Evolutionary conservation across 768 basidiomycete species (phyloP).

Genomic region (Austroboletus eburneus): DNA sequence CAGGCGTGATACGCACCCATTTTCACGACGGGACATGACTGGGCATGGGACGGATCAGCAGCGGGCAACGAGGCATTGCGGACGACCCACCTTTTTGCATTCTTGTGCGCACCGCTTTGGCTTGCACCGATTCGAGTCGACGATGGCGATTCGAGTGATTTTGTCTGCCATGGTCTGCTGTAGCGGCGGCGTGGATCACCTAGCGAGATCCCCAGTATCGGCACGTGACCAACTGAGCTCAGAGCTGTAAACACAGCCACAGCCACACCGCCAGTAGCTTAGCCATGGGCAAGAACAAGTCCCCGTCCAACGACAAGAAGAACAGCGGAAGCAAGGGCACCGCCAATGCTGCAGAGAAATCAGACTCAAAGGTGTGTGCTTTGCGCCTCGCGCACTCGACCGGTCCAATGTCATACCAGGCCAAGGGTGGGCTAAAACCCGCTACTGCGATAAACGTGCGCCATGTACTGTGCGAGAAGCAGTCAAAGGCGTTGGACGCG

Average conservation of each 20-base stretch:
- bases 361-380: constrained; percentile 22
- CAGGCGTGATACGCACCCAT: constrained; percentile 62
- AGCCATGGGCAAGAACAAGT: constrained; percentile 29
- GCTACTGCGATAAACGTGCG: constrained; percentile 83
- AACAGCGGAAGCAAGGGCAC: constrained; percentile 16
- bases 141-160: constrained; percentile 97
- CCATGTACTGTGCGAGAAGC: constrained; percentile 86
- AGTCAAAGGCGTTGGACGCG: constrained; percentile 75
- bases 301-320: constrained; percentile 21
- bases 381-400: neutral
- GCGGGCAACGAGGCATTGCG: constrained; percentile 2
- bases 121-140: constrained; percentile 88
- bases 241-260: no score
- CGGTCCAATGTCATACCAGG: constrained; percentile 26
- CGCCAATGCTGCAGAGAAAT: constrained; percentile 14
- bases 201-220: no score
- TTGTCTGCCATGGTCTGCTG: constrained; percentile 72
- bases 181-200: no score
- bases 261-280: no score
- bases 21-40: constrained; percentile 95
- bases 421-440: constrained; percentile 62
- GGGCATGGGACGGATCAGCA: constrained; percentile 9
- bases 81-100: constrained; percentile 80
- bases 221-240: constrained; percentile 15
- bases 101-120: constrained; percentile 97